Percentiles rank a stretch among this genome's conserved stretches.
Conservation (phyloP, 768 basidiomycete genomes). For the Strobilomyces echinocephalus region DNA sequence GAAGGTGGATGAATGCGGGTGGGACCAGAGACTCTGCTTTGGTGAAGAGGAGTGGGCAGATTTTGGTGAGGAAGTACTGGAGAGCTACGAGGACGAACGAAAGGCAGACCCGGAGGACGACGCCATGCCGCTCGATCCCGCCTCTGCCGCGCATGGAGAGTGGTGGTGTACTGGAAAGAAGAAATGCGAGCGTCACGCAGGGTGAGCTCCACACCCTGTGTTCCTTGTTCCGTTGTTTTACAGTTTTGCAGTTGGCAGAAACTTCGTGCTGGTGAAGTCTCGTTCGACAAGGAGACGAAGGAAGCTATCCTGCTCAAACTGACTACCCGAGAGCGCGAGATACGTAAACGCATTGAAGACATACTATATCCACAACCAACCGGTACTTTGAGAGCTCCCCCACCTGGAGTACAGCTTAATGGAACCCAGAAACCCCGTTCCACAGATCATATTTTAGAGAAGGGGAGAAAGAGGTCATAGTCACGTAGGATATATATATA, state of each 20-base stretch:
- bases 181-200: constrained; percentile 74
- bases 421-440: constrained; percentile 37
- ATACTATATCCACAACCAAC: constrained; percentile 49
- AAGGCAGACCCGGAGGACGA: constrained; percentile 33
- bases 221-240: constrained; percentile 1
- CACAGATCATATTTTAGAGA: constrained; percentile 46
- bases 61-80: constrained; percentile 60
- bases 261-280: constrained; percentile 65
- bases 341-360: constrained; percentile 75
- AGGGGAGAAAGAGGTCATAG: constrained; percentile 49
- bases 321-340: constrained; percentile 70
- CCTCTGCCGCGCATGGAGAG: constrained; percentile 36
- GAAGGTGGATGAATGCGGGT: constrained; percentile 71
- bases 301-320: constrained; percentile 63
- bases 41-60: constrained; percentile 78
- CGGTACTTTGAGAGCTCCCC: constrained; percentile 32
- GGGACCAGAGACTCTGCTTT: constrained; percentile 81
- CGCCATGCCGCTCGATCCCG: constrained; percentile 36
- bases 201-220: constrained; percentile 40
- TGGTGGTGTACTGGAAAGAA: constrained; percentile 81
- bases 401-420: constrained; percentile 40
- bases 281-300: constrained; percentile 71
- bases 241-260: constrained; percentile 63
- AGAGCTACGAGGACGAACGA: constrained; percentile 59
- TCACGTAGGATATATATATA: constrained; percentile 16